These are phyloP conservation scores for Seminavis robusta DNA, from an alignment of 108 stramenopile species.

Conservation along the genomic window DNA sequence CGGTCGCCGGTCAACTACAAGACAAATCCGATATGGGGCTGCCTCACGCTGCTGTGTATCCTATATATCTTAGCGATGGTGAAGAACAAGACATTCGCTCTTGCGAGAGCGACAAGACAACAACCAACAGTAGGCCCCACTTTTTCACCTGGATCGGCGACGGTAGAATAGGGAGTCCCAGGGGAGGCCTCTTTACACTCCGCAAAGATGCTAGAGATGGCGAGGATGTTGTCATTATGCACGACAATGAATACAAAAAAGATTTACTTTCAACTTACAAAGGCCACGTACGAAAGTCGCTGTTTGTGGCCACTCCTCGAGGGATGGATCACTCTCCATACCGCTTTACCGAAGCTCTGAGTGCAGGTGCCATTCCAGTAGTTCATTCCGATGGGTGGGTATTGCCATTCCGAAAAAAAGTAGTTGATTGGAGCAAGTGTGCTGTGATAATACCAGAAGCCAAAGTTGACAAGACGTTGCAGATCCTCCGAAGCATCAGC, in stretches of 20 bases:
- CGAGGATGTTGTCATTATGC: no score
- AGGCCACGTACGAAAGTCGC: conserved; percentile 1
- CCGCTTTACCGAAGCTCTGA: conserved; percentile 37
- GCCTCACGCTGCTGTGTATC: conserved; percentile 9
- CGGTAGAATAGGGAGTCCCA: no score
- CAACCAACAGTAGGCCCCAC: no score
- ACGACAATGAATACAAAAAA: no score
- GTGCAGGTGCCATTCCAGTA: conserved; percentile 48
- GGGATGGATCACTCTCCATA: conserved; percentile 45
- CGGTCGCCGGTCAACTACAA: not conserved
- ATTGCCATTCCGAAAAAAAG: conserved; percentile 25
- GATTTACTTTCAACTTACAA: no score
- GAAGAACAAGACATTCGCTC: not conserved
- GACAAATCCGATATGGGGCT: conserved; percentile 4
- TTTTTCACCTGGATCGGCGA: no score
- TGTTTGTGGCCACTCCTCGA: conserved; percentile 31
- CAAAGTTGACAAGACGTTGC: no score
- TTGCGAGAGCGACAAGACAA: no score
- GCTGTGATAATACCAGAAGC: conserved; percentile 28
- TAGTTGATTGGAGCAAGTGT: conserved; percentile 33
- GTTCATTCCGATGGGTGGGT: conserved; percentile 31
- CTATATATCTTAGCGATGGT: not conserved
- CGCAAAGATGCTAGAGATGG: no score
- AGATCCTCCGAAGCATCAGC: no score
- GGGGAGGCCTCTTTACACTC: no score